Conservation (phyloP, 345 rosid species). For the Geranium brycei region DNA sequence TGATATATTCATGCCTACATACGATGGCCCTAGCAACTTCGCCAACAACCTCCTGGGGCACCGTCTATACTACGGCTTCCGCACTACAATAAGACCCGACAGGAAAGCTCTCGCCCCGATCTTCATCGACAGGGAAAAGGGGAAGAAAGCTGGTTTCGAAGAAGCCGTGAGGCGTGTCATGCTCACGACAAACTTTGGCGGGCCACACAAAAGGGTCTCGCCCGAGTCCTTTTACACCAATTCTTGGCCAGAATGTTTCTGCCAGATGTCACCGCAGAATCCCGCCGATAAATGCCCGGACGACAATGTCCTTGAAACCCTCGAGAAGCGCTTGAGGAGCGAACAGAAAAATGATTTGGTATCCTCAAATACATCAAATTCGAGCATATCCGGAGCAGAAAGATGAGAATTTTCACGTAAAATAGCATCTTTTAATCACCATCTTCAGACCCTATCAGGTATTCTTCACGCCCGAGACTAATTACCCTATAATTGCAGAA, state of each 20-base stretch:
- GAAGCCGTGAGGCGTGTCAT: constrained; percentile 75
- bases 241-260: constrained; percentile 99
- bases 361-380: constrained; percentile 27
- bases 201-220: constrained; percentile 72
- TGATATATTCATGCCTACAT: constrained; percentile 94
- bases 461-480: not conserved
- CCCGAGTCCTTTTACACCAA: constrained; percentile 94
- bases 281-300: constrained; percentile 84
- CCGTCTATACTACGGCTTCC: constrained; percentile 92
- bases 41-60: constrained; percentile 98
- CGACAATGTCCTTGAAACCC: constrained; percentile 62
- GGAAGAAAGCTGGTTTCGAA: constrained; percentile 49
- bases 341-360: constrained; percentile 24
- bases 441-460: not conserved
- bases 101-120: constrained; percentile 80
- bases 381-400: constrained; percentile 25
- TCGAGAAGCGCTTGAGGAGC: constrained; percentile 42
- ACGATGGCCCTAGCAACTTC: constrained; percentile 98
- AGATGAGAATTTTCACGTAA: constrained; percentile 17
- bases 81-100: constrained; percentile 90
- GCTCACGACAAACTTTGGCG: constrained; percentile 87
- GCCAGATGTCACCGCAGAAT: constrained; percentile 49
- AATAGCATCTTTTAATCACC: not conserved
- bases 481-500: not conserved
- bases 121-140: constrained; percentile 66